Conservation (phyloP, 2,329 filamentous ascomycete genomes). For the Fusarium sp. region DNA sequence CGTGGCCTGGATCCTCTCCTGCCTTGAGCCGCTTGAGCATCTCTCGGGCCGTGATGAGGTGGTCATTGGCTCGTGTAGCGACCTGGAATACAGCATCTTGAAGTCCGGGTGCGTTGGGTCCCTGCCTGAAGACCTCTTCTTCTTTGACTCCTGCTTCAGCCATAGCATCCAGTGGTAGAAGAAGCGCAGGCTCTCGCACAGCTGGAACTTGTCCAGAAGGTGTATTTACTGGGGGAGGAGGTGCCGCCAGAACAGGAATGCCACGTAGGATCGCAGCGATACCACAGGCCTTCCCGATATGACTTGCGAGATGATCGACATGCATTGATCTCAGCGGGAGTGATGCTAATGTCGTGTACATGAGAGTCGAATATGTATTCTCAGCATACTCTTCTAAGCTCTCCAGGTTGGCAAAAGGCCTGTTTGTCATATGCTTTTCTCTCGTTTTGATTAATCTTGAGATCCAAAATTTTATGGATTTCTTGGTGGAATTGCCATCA, state of each 20-base stretch:
- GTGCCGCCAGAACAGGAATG: slow-evolving; percentile 85
- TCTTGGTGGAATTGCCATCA: slow-evolving; percentile 54
- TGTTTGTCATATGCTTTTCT: slow-evolving; percentile 84
- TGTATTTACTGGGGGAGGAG: slow-evolving; percentile 61
- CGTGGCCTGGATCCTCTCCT: slow-evolving; percentile 81
- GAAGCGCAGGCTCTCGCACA: slow-evolving; percentile 65
- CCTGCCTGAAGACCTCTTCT: slow-evolving; percentile 87
- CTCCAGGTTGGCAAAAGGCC: slow-evolving; percentile 78
- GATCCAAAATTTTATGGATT: slow-evolving; percentile 76
- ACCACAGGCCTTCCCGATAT: slow-evolving; percentile 93
- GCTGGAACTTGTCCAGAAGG: slow-evolving; percentile 53
- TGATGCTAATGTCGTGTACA: slow-evolving; percentile 86
- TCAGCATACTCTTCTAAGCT: slow-evolving; percentile 90
- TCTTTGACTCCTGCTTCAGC: slow-evolving; percentile 82
- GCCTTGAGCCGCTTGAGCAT: slow-evolving; percentile 85
- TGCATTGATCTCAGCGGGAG: slow-evolving; percentile 84
- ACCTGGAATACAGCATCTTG: slow-evolving; percentile 92
- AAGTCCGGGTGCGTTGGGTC: slow-evolving; percentile 80
- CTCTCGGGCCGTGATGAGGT: slow-evolving; percentile 91
- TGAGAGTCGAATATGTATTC: slow-evolving; percentile 91
- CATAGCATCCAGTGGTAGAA: slow-evolving; percentile 91
- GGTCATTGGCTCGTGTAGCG: slow-evolving; percentile 93
- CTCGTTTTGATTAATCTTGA: slow-evolving; percentile 81
- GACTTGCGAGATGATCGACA: slow-evolving; percentile 91
- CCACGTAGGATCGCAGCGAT: slow-evolving; percentile 89